Percentiles rank a stretch among this genome's conserved stretches.
These are phyloP conservation scores for Mycena latifolia DNA, from an alignment of 768 basidiomycete species.

Conservation along the genomic window DNA sequence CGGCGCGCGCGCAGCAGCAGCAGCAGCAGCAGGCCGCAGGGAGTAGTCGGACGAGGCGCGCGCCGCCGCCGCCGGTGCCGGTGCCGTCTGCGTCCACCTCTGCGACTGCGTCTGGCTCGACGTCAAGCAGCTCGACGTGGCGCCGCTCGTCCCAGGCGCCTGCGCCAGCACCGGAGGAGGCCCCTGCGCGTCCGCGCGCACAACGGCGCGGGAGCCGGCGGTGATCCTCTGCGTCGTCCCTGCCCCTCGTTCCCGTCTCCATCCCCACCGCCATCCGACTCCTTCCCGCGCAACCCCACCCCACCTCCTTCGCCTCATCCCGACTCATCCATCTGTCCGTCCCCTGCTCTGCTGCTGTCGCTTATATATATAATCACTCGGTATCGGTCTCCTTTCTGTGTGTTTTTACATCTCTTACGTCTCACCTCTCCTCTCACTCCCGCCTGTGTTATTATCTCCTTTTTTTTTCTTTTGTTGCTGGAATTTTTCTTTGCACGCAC, in stretches of 20 bases:
- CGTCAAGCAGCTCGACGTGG: slow-evolving; percentile 20
- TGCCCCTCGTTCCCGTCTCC: background rate
- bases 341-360: no score
- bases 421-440: no score
- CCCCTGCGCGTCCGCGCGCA: slow-evolving; percentile 21
- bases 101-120: background rate
- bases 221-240: background rate
- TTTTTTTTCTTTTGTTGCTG: background rate
- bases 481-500: background rate
- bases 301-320: background rate
- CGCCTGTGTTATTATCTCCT: slow-evolving; percentile 3
- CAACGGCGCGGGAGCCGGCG: slow-evolving; percentile 27
- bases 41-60: slow-evolving; percentile 15
- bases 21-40: background rate
- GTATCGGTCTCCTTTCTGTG: no score
- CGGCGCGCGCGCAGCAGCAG: slow-evolving; percentile 10
- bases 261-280: no score
- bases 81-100: slow-evolving; percentile 5
- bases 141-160: slow-evolving; percentile 21
- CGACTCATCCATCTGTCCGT: background rate
- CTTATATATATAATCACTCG: slow-evolving; percentile 14
- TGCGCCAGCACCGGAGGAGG: slow-evolving; percentile 21
- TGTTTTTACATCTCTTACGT: no score
- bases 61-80: slow-evolving; percentile 16
- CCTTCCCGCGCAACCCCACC: background rate